Conservation (phyloP, 1,284 basidiomycete genomes). For the Heterobasidion annosum region DNA sequence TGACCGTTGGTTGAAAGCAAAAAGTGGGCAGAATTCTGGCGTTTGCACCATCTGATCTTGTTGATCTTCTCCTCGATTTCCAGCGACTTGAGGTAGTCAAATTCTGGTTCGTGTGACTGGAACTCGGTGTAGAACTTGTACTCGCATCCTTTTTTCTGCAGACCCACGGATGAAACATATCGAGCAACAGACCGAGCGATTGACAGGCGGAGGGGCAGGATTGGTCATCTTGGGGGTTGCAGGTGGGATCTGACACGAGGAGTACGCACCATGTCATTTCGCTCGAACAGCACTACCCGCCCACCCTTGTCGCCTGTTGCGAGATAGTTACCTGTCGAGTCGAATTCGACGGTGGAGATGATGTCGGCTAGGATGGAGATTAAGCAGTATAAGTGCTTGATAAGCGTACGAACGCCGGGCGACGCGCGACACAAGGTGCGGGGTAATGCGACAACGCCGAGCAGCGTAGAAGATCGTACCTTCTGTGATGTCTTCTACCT, state of each 20-base stretch:
- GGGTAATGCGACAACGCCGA: background rate
- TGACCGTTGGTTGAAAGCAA: constrained; percentile 93
- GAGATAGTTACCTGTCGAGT: constrained; percentile 98
- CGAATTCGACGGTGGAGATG: constrained; percentile 99
- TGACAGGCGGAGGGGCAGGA: background rate
- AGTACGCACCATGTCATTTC: constrained; percentile 86
- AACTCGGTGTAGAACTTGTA: constrained; percentile 99
- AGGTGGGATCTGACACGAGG: constrained; percentile 5
- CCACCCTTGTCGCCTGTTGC: constrained; percentile 99
- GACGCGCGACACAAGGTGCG: background rate
- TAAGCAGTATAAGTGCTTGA: constrained; percentile 11
- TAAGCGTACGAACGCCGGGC: constrained; percentile 8
- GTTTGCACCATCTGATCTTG: constrained; percentile 99
- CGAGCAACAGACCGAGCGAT: background rate
- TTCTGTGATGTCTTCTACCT: constrained; percentile 99
- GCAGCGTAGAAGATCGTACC: constrained; percentile 39
- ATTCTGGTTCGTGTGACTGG: constrained; percentile 99
- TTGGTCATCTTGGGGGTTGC: constrained; percentile 1
- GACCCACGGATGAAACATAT: constrained; percentile 1
- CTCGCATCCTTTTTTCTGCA: constrained; percentile 97
- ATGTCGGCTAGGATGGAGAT: constrained; percentile 70
- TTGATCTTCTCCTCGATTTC: constrained; percentile 99
- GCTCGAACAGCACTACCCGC: constrained; percentile 96
- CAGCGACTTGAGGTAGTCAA: constrained; percentile 98
- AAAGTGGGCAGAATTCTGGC: constrained; percentile 97